Conservation (phyloP, 2,329 filamentous ascomycete species). For the Fusarium luffae region DNA sequence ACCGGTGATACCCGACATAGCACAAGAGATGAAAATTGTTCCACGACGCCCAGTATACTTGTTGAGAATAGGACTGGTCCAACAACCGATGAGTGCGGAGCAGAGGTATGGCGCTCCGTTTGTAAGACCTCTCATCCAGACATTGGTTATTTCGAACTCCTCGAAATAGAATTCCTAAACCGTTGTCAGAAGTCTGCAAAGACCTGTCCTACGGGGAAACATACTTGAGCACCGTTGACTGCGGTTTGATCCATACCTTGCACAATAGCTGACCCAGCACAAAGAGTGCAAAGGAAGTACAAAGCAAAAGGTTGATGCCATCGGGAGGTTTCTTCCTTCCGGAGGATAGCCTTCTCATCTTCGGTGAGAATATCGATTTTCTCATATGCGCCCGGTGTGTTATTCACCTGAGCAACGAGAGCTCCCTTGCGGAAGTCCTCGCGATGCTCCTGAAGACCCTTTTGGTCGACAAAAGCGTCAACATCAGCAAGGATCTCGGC, state of each 20-base stretch:
- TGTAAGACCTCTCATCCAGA: constrained; percentile 63
- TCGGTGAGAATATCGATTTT: constrained; percentile 42
- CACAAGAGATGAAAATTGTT: constrained; percentile 72
- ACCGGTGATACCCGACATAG: constrained; percentile 61
- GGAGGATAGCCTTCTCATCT: constrained; percentile 46
- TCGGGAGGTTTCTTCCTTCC: constrained; percentile 46
- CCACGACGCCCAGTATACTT: constrained; percentile 71
- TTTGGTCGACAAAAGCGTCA: constrained; percentile 50
- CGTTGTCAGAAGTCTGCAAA: not conserved
- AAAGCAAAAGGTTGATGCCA: constrained; percentile 51
- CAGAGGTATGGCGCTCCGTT: constrained; percentile 68
- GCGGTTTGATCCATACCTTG: constrained; percentile 76
- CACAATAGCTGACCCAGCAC: constrained; percentile 63
- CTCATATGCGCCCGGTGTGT: constrained; percentile 48
- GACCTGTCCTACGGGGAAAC: constrained; percentile 28
- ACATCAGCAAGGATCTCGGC: constrained; percentile 51
- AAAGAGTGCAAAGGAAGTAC: constrained; percentile 52
- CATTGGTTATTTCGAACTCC: constrained; percentile 51
- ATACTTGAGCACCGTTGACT: constrained; percentile 71
- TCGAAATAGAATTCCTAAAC: constrained; percentile 51
- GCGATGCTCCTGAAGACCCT: constrained; percentile 49
- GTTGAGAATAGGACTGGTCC: constrained; percentile 60
- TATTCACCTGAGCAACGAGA: constrained; percentile 60
- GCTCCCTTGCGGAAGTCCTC: constrained; percentile 64
- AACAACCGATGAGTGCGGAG: constrained; percentile 54